Percentiles rank a stretch among this genome's conserved stretches.
Conservation (phyloP, 2,329 filamentous ascomycete genomes). For the Aspergillus pseudoviridinutans region DNA sequence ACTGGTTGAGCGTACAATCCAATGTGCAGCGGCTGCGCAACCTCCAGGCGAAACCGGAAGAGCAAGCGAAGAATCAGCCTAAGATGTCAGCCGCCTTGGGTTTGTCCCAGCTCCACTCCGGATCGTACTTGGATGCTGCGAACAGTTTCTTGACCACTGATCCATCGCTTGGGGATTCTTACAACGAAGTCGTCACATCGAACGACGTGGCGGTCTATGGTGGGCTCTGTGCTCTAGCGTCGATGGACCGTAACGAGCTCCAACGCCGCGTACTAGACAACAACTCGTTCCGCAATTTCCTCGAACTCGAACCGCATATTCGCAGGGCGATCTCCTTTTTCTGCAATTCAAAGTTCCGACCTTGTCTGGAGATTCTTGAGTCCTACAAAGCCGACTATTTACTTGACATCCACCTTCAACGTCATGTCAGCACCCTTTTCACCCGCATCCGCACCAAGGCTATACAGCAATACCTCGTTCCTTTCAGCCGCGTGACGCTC, state of each 20-base stretch:
- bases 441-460: slow-evolving; percentile 78
- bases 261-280: slow-evolving; percentile 76
- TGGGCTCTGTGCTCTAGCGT: slow-evolving; percentile 82
- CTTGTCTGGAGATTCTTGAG: slow-evolving; percentile 77
- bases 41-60: slow-evolving; percentile 53
- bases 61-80: slow-evolving; percentile 53
- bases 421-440: slow-evolving; percentile 68
- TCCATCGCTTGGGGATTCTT: slow-evolving; percentile 52
- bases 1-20: slow-evolving; percentile 67
- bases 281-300: slow-evolving; percentile 72
- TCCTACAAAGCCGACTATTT: slow-evolving; percentile 79
- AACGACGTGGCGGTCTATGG: slow-evolving; percentile 94
- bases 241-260: slow-evolving; percentile 75
- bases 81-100: slow-evolving; percentile 65
- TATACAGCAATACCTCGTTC: slow-evolving; percentile 87
- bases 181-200: slow-evolving; percentile 68
- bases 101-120: slow-evolving; percentile 55
- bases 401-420: slow-evolving; percentile 81
- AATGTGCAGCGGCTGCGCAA: slow-evolving; percentile 56
- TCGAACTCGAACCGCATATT: slow-evolving; percentile 91
- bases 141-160: slow-evolving; percentile 64
- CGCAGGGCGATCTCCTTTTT: slow-evolving; percentile 87
- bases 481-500: slow-evolving; percentile 83
- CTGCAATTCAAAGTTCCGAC: slow-evolving; percentile 82
- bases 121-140: slow-evolving; percentile 65